Evolutionary conservation across 208 protist species (phyloP), one percentile per base, ranked within the genome.

Genomic region (Leishmania gerbilli): DNA sequence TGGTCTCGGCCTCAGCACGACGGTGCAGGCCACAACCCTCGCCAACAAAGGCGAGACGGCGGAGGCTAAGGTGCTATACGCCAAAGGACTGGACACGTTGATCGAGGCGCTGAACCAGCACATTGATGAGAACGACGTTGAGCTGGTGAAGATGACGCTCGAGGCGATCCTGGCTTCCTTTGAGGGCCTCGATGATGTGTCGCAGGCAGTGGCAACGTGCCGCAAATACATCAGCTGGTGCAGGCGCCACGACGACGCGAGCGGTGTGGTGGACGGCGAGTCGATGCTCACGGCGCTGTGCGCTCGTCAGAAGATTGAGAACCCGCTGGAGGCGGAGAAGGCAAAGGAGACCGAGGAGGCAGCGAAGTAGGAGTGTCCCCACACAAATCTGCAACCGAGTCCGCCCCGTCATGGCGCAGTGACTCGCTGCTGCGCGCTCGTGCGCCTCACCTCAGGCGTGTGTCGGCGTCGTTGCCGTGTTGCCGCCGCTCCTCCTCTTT

Each of bases 201-300:
- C 84, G 24, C 95, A 98, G 85, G 95, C 95, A 15, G 85, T 95
- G 24, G 86, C 88, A 34, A 97, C 95, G 27, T 92, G 88, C 45
- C 88, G 89, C 79, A 98, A 98, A 86, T 96, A 97, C 83, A 86
- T 96, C 71, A 93, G 93, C 83, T 98, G 93, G 93, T 98, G 95
- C 83, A 80, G 74, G 58, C 91, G 95, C 1, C 92, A 96, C 81
- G 71, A 93, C 2, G 95, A 98, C 77, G 87, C 74, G 45, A 84
- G 67, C 9, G 95, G 95, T 15, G 89, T 92, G 40, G 81, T 79
- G 56, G 68, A 96, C 21, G 95, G 95, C 2, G 87, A 90, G 74
- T 81, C 76, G 67, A 88, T 93, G 87, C 79, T 95, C 75, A 68
- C 86, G 31, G 91, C 89, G 21, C 64, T 97, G 72, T 93, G 90